These are phyloP conservation scores for Verticillium isaacii DNA, from an alignment of 2,329 filamentous ascomycete genomes.

Conservation along the genomic window DNA sequence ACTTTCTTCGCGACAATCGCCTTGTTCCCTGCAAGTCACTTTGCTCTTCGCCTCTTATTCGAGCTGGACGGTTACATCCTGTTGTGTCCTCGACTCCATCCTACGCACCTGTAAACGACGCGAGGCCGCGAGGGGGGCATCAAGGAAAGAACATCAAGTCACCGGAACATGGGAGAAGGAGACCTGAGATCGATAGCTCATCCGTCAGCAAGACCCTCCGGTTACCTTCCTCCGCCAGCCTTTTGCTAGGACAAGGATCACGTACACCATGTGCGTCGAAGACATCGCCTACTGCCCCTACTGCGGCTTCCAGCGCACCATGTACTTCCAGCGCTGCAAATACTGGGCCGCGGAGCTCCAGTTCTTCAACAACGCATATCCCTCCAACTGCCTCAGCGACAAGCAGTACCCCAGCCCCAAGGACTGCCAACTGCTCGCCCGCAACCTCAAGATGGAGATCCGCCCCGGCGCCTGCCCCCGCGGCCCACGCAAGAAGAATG, in stretches of 20 bases:
- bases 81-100: too few relatives aligned
- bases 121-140: background rate
- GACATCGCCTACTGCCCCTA: slow-evolving; percentile 9
- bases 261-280: slow-evolving; percentile 11
- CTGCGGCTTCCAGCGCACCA: slow-evolving; percentile 12
- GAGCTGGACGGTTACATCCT: background rate
- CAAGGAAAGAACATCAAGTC: background rate
- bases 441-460: slow-evolving; percentile 7
- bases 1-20: background rate
- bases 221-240: too few relatives aligned
- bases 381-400: slow-evolving; percentile 6
- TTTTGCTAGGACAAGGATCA: too few relatives aligned
- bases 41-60: background rate
- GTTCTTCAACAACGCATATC: slow-evolving; percentile 2
- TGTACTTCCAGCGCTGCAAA: slow-evolving; percentile 10
- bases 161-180: background rate
- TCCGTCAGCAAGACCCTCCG: background rate
- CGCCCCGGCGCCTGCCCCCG: slow-evolving; percentile 9
- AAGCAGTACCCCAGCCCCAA: slow-evolving; percentile 5
- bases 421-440: slow-evolving; percentile 7
- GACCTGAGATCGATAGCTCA: background rate
- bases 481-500: background rate
- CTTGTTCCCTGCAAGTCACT: background rate
- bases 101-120: too few relatives aligned
- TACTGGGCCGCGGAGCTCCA: slow-evolving; percentile 1